Percentiles rank a stretch among this genome's conserved stretches.
These are phyloP conservation scores for Clavulina sp. DNA, from an alignment of 768 basidiomycete genomes.

Conservation along the genomic window DNA sequence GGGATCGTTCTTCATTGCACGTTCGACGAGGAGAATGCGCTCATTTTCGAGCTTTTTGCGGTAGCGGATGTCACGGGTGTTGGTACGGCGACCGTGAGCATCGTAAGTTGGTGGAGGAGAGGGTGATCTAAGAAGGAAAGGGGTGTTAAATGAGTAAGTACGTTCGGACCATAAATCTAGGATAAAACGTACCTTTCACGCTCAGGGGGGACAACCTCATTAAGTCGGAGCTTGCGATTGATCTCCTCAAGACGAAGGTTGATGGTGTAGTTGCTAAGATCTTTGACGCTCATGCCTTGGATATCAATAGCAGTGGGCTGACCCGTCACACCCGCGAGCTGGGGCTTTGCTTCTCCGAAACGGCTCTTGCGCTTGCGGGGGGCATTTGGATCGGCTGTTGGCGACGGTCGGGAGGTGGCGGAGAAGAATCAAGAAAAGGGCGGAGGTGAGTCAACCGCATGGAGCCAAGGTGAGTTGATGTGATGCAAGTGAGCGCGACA, in stretches of 20 bases:
- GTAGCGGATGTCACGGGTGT: constrained; percentile 97
- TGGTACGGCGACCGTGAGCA: constrained; percentile 90
- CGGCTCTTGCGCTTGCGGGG: constrained; percentile 91
- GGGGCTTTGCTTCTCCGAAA: constrained; percentile 81
- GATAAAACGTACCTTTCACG: constrained; percentile 48
- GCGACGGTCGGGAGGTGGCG: constrained; percentile 18
- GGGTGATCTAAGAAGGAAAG: constrained; percentile 58
- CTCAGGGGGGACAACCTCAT: constrained; percentile 92
- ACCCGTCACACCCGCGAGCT: too few relatives aligned
- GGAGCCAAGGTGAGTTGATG: constrained; percentile 22
- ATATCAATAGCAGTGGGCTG: constrained; percentile 88
- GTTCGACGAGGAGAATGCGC: constrained; percentile 82
- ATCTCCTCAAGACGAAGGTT: constrained; percentile 95
- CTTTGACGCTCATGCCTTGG: constrained; percentile 83
- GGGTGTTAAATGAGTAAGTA: not conserved
- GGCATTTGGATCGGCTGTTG: constrained; percentile 61
- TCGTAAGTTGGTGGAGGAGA: constrained; percentile 98
- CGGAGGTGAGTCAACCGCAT: constrained; percentile 7
- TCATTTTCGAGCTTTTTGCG: constrained; percentile 89
- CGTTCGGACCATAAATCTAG: constrained; percentile 11
- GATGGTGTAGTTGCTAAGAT: constrained; percentile 95
- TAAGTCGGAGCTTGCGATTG: constrained; percentile 80
- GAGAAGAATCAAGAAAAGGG: constrained; percentile 16
- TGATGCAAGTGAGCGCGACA: constrained; percentile 30
- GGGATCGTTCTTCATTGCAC: constrained; percentile 93